Evolutionary conservation across 2,329 filamentous ascomycete species (phyloP).

Genomic region (Xylaria hypoxylon): DNA sequence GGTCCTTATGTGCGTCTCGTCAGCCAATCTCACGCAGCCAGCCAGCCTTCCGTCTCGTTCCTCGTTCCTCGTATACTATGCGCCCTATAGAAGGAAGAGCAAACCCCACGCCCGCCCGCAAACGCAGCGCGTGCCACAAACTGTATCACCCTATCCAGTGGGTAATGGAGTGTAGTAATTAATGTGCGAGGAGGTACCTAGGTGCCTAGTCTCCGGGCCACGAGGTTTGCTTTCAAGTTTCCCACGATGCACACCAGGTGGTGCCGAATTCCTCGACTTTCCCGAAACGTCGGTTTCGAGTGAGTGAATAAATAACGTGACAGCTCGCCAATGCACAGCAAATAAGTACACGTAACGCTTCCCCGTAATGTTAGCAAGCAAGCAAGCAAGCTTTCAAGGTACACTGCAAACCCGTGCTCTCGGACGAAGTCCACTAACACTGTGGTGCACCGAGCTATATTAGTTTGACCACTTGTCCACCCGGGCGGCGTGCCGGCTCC

Average conservation of each 20-base stretch:
- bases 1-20: conserved; percentile 15
- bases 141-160: background rate
- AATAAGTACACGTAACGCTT: background rate
- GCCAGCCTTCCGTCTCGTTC: background rate
- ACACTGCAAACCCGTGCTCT: background rate
- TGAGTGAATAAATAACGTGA: conserved; percentile 33
- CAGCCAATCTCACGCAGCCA: conserved; percentile 3
- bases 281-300: conserved; percentile 17
- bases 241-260: conserved; percentile 10
- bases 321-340: conserved; percentile 28
- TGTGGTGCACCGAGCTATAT: background rate
- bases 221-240: conserved; percentile 12
- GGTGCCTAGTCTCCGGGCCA: background rate
- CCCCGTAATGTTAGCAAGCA: no score
- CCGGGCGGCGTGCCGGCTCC: conserved; percentile 25
- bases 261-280: conserved; percentile 7
- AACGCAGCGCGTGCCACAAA: conserved; percentile 1
- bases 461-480: conserved; percentile 22
- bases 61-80: background rate
- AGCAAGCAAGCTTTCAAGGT: background rate
- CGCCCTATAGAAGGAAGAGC: conserved; percentile 11
- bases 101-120: conserved; percentile 24
- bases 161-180: conserved; percentile 25
- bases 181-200: conserved; percentile 8
- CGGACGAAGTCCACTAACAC: conserved; percentile 9